Conservation (phyloP, 371 early-diverging fungal genomes). For the Cokeromyces recurvatus region DNA sequence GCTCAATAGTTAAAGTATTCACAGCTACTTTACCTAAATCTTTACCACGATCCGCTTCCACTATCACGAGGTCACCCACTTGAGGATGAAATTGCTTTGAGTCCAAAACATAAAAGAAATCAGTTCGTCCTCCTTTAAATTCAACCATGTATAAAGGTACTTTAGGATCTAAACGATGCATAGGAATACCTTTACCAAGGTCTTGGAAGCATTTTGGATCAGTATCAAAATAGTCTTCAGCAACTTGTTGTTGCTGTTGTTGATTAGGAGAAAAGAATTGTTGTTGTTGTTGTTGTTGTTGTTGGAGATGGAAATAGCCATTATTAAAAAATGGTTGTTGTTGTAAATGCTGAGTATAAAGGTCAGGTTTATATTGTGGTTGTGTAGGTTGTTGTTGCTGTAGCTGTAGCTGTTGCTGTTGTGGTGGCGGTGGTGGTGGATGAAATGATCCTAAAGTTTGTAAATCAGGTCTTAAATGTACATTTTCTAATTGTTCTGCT, state of each 20-base stretch:
- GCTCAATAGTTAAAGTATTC: slow-evolving; percentile 13
- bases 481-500: slow-evolving; percentile 29
- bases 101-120: slow-evolving; percentile 74
- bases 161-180: slow-evolving; percentile 42
- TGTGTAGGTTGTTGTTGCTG: neutral
- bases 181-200: slow-evolving; percentile 52
- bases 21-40: slow-evolving; percentile 77
- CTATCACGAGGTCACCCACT: slow-evolving; percentile 83
- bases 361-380: slow-evolving; percentile 5
- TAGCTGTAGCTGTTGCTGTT: neutral
- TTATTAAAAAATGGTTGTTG: slow-evolving; percentile 8
- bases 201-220: slow-evolving; percentile 25
- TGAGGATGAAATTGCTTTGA: slow-evolving; percentile 38
- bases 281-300: too few species aligned
- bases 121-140: slow-evolving; percentile 89
- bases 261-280: too few species aligned
- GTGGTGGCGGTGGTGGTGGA: too few species aligned
- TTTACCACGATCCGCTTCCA: slow-evolving; percentile 96
- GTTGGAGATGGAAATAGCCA: too few species aligned
- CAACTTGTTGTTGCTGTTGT: slow-evolving; percentile 7
- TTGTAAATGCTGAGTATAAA: slow-evolving; percentile 9
- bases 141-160: slow-evolving; percentile 81
- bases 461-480: slow-evolving; percentile 17
- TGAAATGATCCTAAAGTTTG: neutral
- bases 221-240: slow-evolving; percentile 21